A percentile compares a stretch with the other conserved stretches of the same genome.
Conservation (phyloP, 1,139 yeast genomes). For the Chernovozyma sophiae-reginae region DNA sequence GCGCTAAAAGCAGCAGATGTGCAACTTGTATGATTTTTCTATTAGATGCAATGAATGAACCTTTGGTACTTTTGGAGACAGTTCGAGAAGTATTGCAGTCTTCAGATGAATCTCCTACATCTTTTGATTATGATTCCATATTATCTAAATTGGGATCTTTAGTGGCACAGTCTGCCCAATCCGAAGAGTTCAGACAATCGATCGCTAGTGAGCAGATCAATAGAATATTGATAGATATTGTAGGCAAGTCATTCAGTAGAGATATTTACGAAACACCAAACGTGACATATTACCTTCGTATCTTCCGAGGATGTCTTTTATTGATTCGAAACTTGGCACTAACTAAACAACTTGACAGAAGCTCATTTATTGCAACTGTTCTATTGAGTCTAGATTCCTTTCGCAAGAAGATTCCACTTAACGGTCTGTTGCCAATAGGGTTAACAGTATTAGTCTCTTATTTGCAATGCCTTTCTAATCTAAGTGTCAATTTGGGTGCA, state of each 20-base stretch:
- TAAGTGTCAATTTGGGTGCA: background rate
- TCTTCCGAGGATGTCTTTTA: constrained; percentile 19
- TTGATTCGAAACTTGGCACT: constrained; percentile 13
- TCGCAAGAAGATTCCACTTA: background rate
- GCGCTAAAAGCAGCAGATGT: too few relatives aligned
- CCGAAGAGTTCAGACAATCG: background rate
- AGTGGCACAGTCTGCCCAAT: constrained; percentile 1
- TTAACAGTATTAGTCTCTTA: constrained; percentile 12
- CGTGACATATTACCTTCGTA: constrained; percentile 11
- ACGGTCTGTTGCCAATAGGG: constrained; percentile 10
- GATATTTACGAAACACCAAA: background rate
- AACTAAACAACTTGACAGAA: background rate
- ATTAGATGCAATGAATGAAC: too few relatives aligned
- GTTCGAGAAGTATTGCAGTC: too few relatives aligned
- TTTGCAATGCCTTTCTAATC: constrained; percentile 21
- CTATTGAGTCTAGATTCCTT: background rate
- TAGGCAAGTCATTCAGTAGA: background rate
- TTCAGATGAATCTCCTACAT: too few relatives aligned
- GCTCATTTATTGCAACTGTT: background rate
- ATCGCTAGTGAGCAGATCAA: background rate
- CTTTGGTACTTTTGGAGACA: too few relatives aligned
- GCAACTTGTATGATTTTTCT: too few relatives aligned
- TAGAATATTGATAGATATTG: background rate
- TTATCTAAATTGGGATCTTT: constrained; percentile 1
- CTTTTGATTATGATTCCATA: background rate